These are phyloP conservation scores for Morella rubra DNA, from an alignment of 306 rosid species.

Conservation along the genomic window DNA sequence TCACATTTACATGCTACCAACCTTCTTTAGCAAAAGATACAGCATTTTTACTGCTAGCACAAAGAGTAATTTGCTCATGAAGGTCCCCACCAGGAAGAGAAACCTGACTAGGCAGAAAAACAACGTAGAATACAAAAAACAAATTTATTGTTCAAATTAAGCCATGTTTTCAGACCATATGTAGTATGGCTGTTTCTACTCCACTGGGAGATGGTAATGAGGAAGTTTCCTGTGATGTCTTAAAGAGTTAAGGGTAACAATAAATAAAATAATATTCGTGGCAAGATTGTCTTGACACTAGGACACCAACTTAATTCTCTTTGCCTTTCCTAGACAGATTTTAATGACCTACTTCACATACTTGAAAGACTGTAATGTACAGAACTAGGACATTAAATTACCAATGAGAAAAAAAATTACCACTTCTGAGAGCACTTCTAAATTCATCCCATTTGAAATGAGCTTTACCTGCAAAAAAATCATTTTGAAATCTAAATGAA, in stretches of 20 bases:
- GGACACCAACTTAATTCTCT: background rate
- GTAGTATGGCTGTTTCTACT: conserved; percentile 7
- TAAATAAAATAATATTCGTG: background rate
- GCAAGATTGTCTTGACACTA: conserved; percentile 10
- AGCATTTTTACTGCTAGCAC: conserved; percentile 14
- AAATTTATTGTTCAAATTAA: background rate
- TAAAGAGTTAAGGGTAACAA: background rate
- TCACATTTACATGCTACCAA: conserved; percentile 25
- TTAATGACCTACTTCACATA: conserved; percentile 3
- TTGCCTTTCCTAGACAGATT: conserved; percentile 34
- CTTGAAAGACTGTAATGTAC: background rate
- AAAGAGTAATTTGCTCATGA: conserved; percentile 30
- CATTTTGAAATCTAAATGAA: background rate
- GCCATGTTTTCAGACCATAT: conserved; percentile 3
- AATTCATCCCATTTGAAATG: conserved; percentile 20
- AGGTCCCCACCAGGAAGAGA: conserved; percentile 25
- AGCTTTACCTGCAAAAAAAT: conserved; percentile 31
- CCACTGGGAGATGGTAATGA: background rate
- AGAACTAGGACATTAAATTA: background rate
- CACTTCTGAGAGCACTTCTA: conserved; percentile 23
- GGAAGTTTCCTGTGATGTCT: background rate
- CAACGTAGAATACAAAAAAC: conserved; percentile 37
- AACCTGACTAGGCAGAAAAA: conserved; percentile 5
- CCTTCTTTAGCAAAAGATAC: conserved; percentile 47
- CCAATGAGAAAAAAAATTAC: conserved; percentile 22